These are phyloP conservation scores for Phascolomyces articulosus DNA, from an alignment of 371 early-diverging fungal genomes.

Conservation along the genomic window DNA sequence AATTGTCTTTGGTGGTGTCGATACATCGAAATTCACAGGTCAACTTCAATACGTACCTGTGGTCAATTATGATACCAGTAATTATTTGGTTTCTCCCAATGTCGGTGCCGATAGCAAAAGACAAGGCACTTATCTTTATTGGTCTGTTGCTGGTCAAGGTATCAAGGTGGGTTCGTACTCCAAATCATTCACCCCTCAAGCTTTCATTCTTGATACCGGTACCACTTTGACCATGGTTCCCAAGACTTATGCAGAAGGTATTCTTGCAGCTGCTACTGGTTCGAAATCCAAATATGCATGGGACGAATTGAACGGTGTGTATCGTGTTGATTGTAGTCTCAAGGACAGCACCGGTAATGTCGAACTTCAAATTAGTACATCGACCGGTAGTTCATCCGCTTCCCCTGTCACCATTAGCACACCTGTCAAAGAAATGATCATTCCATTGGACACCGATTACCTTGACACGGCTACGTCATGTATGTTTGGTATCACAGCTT, in stretches of 20 bases:
- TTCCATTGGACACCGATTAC: slow-evolving; percentile 27
- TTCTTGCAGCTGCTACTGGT: slow-evolving; percentile 20
- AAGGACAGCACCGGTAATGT: slow-evolving; percentile 12
- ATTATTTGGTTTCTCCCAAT: slow-evolving; percentile 14
- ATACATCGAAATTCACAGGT: slow-evolving; percentile 22
- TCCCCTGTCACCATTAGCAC: slow-evolving; percentile 22
- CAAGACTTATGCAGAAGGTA: slow-evolving; percentile 16
- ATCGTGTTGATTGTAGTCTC: slow-evolving; percentile 25
- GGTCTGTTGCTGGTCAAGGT: slow-evolving; percentile 26
- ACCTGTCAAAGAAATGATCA: slow-evolving; percentile 25
- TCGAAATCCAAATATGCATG: slow-evolving; percentile 12
- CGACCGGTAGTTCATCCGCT: neutral
- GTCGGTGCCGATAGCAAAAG: slow-evolving; percentile 11
- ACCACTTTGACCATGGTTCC: slow-evolving; percentile 32
- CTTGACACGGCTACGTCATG: slow-evolving; percentile 25
- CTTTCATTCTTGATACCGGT: slow-evolving; percentile 34
- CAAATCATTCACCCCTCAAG: slow-evolving; percentile 6
- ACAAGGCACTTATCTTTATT: slow-evolving; percentile 20
- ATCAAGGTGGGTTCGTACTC: slow-evolving; percentile 9
- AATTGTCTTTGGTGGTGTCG: slow-evolving; percentile 30
- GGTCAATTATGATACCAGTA: slow-evolving; percentile 19
- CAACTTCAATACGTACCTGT: slow-evolving; percentile 28
- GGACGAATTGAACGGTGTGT: slow-evolving; percentile 11
- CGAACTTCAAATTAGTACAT: slow-evolving; percentile 18
- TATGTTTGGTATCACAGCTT: slow-evolving; percentile 30